Percentiles rank a stretch among this genome's conserved stretches.
These are phyloP conservation scores for Chalaropsis thielavioides DNA, from an alignment of 2,329 filamentous ascomycete genomes.

Conservation along the genomic window DNA sequence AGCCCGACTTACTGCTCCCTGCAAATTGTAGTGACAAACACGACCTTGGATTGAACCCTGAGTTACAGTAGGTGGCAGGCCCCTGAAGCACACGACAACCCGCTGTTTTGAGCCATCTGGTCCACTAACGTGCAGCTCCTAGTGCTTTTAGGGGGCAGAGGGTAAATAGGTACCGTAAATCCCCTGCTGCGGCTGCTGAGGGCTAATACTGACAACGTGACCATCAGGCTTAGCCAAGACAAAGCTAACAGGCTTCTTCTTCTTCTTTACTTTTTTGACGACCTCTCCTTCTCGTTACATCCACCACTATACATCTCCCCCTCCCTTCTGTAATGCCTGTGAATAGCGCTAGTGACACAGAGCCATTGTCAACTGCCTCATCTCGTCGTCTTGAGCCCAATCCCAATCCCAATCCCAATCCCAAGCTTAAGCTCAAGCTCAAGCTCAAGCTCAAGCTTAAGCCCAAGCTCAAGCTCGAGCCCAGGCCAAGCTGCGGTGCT, in stretches of 20 bases:
- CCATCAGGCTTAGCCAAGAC: background rate
- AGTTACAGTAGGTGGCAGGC: background rate
- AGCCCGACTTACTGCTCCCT: too few species aligned
- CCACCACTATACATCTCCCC: background rate
- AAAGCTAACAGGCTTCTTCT: background rate
- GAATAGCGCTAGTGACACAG: background rate
- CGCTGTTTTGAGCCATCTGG: background rate
- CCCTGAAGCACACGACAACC: background rate
- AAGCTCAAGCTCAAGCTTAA: background rate
- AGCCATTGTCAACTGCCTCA: background rate
- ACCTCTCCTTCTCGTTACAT: background rate
- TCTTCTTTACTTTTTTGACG: background rate
- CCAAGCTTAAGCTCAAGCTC: background rate
- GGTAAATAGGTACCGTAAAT: background rate
- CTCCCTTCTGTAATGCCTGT: background rate
- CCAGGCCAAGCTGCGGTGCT: background rate
- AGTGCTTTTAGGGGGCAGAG: background rate
- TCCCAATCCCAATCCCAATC: background rate
- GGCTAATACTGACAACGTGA: background rate
- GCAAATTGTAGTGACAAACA: background rate
- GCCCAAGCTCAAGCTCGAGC: background rate
- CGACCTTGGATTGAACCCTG: background rate
- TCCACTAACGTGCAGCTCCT: background rate
- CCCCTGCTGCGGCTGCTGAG: background rate
- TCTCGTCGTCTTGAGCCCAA: background rate